Conservation (phyloP, 2,329 filamentous ascomycete species). For the Monosporascus sp. region DNA sequence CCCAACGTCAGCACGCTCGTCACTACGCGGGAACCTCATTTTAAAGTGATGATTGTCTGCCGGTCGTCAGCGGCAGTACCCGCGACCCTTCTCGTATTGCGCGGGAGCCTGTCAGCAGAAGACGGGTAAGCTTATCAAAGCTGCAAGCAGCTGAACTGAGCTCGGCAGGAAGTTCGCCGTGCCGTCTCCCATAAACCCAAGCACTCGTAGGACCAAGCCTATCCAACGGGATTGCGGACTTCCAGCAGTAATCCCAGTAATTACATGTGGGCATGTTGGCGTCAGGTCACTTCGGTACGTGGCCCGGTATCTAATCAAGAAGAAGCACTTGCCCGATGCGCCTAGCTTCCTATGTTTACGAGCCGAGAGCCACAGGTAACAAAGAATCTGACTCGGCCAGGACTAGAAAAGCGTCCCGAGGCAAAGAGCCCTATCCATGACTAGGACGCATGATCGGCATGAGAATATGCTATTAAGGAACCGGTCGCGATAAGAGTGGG, state of each 20-base stretch:
- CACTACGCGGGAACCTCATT: neutral
- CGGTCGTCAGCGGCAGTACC: neutral
- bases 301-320: neutral
- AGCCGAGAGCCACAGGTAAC: neutral
- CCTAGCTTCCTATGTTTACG: neutral
- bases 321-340: neutral
- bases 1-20: too few relatives aligned
- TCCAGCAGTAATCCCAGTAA: neutral
- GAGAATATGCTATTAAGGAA: too few relatives aligned
- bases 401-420: too few relatives aligned
- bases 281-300: neutral
- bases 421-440: neutral
- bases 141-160: neutral
- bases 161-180: neutral
- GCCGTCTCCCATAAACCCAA: too few relatives aligned
- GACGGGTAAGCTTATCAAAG: neutral
- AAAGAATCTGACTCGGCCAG: too few relatives aligned
- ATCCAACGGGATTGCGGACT: too few relatives aligned
- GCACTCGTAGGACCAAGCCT: too few relatives aligned
- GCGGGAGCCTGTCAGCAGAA: neutral
- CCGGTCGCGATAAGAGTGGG: neutral
- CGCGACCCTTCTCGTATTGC: neutral
- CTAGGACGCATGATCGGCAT: neutral
- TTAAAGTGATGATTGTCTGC: neutral
- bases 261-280: neutral